Percentiles rank a stretch among this genome's conserved stretches.
These are phyloP conservation scores for Cladorrhinum sp. DNA, from an alignment of 2,329 filamentous ascomycete genomes.

Conservation along the genomic window DNA sequence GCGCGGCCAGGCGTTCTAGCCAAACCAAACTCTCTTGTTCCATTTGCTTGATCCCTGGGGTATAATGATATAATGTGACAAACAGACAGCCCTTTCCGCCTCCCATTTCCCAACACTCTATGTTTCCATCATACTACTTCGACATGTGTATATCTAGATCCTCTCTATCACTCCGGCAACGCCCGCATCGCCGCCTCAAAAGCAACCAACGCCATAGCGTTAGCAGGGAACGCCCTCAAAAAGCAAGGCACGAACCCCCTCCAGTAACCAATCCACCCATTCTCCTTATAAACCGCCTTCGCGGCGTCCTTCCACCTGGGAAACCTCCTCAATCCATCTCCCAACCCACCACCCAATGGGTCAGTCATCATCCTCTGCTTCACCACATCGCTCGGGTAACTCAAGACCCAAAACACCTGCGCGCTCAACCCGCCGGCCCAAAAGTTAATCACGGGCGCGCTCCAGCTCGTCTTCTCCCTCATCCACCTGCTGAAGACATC, in stretches of 20 bases:
- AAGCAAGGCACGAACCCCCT: slow-evolving; percentile 93
- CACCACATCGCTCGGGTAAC: slow-evolving; percentile 88
- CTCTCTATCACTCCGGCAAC: slow-evolving; percentile 41
- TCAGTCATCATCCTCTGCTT: slow-evolving; percentile 99
- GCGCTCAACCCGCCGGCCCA: slow-evolving; percentile 94
- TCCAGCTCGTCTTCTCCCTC: slow-evolving; percentile 63
- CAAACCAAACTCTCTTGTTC: slow-evolving; percentile 1
- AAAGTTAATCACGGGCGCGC: slow-evolving; percentile 83
- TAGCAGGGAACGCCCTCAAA: slow-evolving; percentile 88
- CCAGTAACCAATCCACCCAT: slow-evolving; percentile 80
- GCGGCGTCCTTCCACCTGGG: slow-evolving; percentile 78
- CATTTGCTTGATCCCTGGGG: not conserved
- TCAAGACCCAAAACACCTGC: slow-evolving; percentile 91
- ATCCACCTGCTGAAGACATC: slow-evolving; percentile 74
- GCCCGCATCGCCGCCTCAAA: slow-evolving; percentile 88
- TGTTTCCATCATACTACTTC: not conserved
- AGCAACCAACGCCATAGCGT: slow-evolving; percentile 86
- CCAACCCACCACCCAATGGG: slow-evolving; percentile 67
- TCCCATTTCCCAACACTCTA: not conserved
- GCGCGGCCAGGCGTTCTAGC: slow-evolving; percentile 21
- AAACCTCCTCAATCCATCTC: slow-evolving; percentile 67
- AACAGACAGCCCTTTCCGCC: not conserved
- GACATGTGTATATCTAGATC: not conserved
- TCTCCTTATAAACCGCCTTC: slow-evolving; percentile 69
- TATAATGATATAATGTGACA: slow-evolving; percentile 11